phyloP scores from a whole-genome alignment of 2,329 filamentous ascomycete species.

The Sporothrix variecibatus region DNA sequence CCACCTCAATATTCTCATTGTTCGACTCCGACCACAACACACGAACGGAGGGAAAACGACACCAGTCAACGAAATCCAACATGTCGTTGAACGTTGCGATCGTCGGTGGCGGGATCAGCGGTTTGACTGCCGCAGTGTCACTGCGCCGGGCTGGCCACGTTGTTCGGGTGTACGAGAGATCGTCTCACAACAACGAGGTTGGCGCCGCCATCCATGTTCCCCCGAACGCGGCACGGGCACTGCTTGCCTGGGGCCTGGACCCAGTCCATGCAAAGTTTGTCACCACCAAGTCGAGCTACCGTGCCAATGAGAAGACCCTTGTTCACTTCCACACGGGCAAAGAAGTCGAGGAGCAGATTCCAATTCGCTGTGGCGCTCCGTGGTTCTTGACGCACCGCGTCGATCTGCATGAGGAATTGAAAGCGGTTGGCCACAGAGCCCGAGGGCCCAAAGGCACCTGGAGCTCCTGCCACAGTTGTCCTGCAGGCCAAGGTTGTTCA shows the following conservation, averaged over 20 bases:
- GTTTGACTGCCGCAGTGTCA: slow-evolving; percentile 8
- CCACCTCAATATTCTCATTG: not conserved
- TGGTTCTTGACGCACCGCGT: slow-evolving; percentile 17
- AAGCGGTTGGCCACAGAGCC: slow-evolving; percentile 15
- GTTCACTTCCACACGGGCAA: slow-evolving; percentile 13
- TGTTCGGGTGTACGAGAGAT: slow-evolving; percentile 5
- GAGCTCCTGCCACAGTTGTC: not conserved
- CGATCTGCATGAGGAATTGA: slow-evolving; percentile 16
- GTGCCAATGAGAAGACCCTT: slow-evolving; percentile 9
- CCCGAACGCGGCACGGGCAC: slow-evolving; percentile 7
- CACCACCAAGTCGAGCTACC: slow-evolving; percentile 21
- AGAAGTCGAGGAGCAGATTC: slow-evolving; percentile 18
- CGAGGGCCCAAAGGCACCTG: not conserved
- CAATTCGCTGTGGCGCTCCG: slow-evolving; percentile 6
- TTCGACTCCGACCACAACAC: not conserved
- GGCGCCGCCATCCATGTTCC: slow-evolving; percentile 16
- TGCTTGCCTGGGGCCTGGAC: slow-evolving; percentile 14
- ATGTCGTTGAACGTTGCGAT: slow-evolving; percentile 9
- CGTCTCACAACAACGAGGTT: slow-evolving; percentile 11
- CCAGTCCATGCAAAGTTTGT: slow-evolving; percentile 13
- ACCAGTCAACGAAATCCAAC: not conserved
- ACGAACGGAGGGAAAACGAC: not conserved
- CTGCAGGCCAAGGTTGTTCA: slow-evolving; percentile 6
- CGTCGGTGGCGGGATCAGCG: slow-evolving; percentile 19
- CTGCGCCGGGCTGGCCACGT: slow-evolving; percentile 10